A percentile compares a stretch with the other conserved stretches of the same genome.
phyloP scores from a whole-genome alignment of 371 early-diverging fungal species.

The Mortierella polycephala region DNA sequence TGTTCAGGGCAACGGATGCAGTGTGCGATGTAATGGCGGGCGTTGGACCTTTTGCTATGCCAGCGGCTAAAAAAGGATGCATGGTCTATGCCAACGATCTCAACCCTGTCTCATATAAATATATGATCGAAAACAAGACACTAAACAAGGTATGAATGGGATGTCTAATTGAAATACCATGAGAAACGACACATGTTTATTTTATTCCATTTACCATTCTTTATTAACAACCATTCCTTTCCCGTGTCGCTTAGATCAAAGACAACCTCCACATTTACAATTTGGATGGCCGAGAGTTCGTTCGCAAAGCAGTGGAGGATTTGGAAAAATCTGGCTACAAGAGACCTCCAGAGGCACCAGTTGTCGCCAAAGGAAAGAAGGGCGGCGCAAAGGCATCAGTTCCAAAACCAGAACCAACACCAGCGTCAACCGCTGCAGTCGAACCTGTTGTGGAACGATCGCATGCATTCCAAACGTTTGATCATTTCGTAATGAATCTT shows the following conservation, averaged over 20 bases:
- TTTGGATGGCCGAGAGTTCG: slow-evolving; percentile 93
- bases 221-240: no score
- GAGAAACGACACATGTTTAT: not conserved
- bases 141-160: slow-evolving; percentile 79
- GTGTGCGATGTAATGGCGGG: slow-evolving; percentile 99
- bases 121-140: slow-evolving; percentile 82
- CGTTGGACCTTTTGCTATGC: slow-evolving; percentile 98
- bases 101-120: slow-evolving; percentile 92
- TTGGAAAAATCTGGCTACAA: slow-evolving; percentile 51
- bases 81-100: slow-evolving; percentile 98
- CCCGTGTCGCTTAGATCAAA: slow-evolving; percentile 48
- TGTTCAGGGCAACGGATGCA: slow-evolving; percentile 78
- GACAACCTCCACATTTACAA: slow-evolving; percentile 82
- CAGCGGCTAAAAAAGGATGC: slow-evolving; percentile 88
- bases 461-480: slow-evolving; percentile 74
- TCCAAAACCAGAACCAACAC: slow-evolving; percentile 7
- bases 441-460: not conserved
- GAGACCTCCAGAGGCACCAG: slow-evolving; percentile 19
- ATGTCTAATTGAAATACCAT: not conserved
- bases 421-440: slow-evolving; percentile 9
- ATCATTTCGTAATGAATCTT: slow-evolving; percentile 98
- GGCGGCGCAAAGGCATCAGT: slow-evolving; percentile 13
- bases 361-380: slow-evolving; percentile 22
- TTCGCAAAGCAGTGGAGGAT: slow-evolving; percentile 74
- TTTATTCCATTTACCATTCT: no score